Percentiles rank a stretch among this genome's conserved stretches.
phyloP scores from a whole-genome alignment of 148 eudicot genomes.

The Euryodendron excelsum region DNA sequence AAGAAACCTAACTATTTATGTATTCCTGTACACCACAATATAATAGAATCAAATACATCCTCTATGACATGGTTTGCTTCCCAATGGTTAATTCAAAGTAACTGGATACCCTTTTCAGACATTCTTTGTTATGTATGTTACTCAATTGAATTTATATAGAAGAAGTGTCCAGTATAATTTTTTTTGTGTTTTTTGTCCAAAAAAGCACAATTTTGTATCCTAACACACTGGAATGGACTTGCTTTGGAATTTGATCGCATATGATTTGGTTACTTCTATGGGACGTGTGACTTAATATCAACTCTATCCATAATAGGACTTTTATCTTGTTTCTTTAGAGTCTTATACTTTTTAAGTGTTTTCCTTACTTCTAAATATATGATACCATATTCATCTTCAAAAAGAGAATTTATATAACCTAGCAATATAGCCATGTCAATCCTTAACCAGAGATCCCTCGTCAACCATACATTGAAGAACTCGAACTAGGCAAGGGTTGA shows the following conservation, averaged over 20 bases:
- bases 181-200: background rate
- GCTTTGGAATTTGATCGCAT: background rate
- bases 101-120: too few species aligned
- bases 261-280: background rate
- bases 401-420: background rate
- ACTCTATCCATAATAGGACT: background rate
- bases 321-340: background rate
- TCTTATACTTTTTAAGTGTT: background rate
- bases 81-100: too few species aligned
- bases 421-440: background rate
- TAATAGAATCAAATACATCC: too few species aligned
- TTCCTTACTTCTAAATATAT: background rate
- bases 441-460: background rate
- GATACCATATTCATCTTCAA: background rate
- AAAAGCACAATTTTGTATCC: background rate
- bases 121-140: too few species aligned
- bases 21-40: background rate
- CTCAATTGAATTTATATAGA: background rate
- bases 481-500: background rate
- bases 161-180: background rate
- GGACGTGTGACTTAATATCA: background rate
- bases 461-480: background rate
- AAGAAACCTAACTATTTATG: background rate
- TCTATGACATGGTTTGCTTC: too few species aligned
- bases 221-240: background rate